phyloP scores from a whole-genome alignment of 768 basidiomycete genomes.

The Tremella yokohamensis region DNA sequence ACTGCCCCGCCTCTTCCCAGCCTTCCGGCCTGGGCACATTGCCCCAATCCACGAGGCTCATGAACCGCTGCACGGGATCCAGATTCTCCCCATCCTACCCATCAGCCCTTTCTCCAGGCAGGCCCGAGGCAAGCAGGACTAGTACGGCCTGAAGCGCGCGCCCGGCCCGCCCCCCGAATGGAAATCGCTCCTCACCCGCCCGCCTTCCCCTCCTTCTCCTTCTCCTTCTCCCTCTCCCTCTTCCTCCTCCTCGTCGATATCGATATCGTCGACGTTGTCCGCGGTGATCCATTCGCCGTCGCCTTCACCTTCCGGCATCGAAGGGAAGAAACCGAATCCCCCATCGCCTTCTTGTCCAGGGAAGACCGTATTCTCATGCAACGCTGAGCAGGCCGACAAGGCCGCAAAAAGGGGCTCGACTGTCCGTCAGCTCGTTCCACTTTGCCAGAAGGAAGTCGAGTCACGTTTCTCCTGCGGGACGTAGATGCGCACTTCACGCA shows the following conservation, averaged over 20 bases:
- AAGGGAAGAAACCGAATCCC: slow-evolving; percentile 33
- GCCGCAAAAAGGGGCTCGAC: slow-evolving; percentile 42
- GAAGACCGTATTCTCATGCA: slow-evolving; percentile 27
- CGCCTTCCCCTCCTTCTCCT: slow-evolving; percentile 24
- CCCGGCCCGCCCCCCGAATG: slow-evolving; percentile 44
- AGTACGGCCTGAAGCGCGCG: slow-evolving; percentile 43
- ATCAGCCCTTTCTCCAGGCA: slow-evolving; percentile 2
- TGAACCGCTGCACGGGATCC: slow-evolving; percentile 31
- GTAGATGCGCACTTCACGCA: slow-evolving; percentile 77
- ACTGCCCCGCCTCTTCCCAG: slow-evolving; percentile 21
- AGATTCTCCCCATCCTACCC: too few relatives aligned
- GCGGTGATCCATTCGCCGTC: slow-evolving; percentile 15
- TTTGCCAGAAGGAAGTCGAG: too few relatives aligned
- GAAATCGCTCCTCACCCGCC: slow-evolving; percentile 47
- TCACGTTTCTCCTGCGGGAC: slow-evolving; percentile 53
- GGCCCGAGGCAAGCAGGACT: slow-evolving; percentile 9
- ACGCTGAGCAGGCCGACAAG: slow-evolving; percentile 38
- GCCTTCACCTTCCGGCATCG: slow-evolving; percentile 7
- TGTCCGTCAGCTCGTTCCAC: slow-evolving; percentile 6
- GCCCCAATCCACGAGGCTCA: slow-evolving; percentile 30
- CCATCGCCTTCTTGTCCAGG: slow-evolving; percentile 34
- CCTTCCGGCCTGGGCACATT: slow-evolving; percentile 23
- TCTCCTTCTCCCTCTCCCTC: slow-evolving; percentile 21
- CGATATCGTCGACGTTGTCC: slow-evolving; percentile 25
- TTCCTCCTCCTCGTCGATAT: slow-evolving; percentile 23